Conservation (phyloP, 192 early-diverging fungal genomes). For the Dimargaris xerosporica region DNA sequence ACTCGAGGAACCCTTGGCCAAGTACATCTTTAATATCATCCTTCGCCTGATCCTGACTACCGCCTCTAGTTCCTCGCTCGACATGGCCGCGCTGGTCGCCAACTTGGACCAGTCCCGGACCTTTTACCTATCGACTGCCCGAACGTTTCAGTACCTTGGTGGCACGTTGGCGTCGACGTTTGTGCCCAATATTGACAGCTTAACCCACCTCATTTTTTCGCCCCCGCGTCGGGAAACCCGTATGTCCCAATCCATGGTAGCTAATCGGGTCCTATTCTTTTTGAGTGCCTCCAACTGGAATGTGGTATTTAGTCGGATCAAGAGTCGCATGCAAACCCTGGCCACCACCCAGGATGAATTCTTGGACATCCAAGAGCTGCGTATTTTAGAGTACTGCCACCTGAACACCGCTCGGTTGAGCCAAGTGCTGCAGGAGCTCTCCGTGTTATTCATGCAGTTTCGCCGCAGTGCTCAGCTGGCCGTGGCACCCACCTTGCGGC, state of each 20-base stretch:
- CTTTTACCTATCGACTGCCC: conserved; percentile 18
- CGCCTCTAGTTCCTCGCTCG: conserved; percentile 22
- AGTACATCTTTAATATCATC: conserved; percentile 25
- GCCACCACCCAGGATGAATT: conserved; percentile 49
- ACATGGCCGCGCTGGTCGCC: conserved; percentile 22
- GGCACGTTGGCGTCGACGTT: conserved; percentile 23
- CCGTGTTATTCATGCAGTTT: conserved; percentile 31
- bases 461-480: conserved; percentile 55
- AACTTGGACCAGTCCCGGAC: conserved; percentile 30
- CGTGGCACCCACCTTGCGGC: conserved; percentile 58
- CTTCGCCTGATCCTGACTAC: conserved; percentile 27
- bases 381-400: conserved; percentile 72
- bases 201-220: conserved; percentile 30
- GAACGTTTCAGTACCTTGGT: conserved; percentile 21
- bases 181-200: conserved; percentile 17
- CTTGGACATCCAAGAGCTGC: conserved; percentile 62
- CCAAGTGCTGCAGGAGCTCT: conserved; percentile 37
- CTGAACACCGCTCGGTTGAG: conserved; percentile 59
- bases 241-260: conserved; percentile 59
- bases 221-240: conserved; percentile 24
- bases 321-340: conserved; percentile 43
- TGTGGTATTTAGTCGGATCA: conserved; percentile 56
- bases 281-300: conserved; percentile 83
- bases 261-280: conserved; percentile 71
- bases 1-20: conserved; percentile 31